Conservation (phyloP, 1,284 basidiomycete genomes). For the Fomitopsis pinicola region DNA sequence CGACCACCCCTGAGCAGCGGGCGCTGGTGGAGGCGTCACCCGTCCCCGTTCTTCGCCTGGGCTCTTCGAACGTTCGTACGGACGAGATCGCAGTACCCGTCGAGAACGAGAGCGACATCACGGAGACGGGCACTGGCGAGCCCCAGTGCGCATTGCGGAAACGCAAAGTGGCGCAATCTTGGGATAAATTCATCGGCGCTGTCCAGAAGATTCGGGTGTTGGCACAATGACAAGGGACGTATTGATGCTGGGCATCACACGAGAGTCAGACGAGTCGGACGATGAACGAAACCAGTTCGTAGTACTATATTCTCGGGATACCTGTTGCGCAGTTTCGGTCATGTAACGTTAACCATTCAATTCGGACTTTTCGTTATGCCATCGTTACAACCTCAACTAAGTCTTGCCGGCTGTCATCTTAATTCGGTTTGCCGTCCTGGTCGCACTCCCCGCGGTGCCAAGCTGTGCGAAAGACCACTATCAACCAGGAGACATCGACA, state of each 20-base stretch:
- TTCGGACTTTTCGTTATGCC: too few species aligned
- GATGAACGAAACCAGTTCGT: background rate
- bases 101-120: slow-evolving; percentile 7
- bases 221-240: background rate
- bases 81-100: background rate
- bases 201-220: slow-evolving; percentile 12
- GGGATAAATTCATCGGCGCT: slow-evolving; percentile 11
- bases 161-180: slow-evolving; percentile 8
- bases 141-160: slow-evolving; percentile 6
- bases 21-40: slow-evolving; percentile 4
- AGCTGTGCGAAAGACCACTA: too few species aligned
- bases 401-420: too few species aligned
- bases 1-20: slow-evolving; percentile 17
- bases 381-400: too few species aligned
- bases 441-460: too few species aligned
- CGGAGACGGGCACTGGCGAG: background rate
- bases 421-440: too few species aligned
- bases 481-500: too few species aligned
- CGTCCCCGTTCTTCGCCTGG: slow-evolving; percentile 13
- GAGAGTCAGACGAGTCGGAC: background rate
- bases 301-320: too few species aligned
- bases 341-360: background rate
- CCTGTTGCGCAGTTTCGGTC: background rate
- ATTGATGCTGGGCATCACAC: slow-evolving; percentile 1
- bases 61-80: background rate